phyloP scores from a whole-genome alignment of 2,329 filamentous ascomycete genomes.

The Dactylonectria estremocensis region DNA sequence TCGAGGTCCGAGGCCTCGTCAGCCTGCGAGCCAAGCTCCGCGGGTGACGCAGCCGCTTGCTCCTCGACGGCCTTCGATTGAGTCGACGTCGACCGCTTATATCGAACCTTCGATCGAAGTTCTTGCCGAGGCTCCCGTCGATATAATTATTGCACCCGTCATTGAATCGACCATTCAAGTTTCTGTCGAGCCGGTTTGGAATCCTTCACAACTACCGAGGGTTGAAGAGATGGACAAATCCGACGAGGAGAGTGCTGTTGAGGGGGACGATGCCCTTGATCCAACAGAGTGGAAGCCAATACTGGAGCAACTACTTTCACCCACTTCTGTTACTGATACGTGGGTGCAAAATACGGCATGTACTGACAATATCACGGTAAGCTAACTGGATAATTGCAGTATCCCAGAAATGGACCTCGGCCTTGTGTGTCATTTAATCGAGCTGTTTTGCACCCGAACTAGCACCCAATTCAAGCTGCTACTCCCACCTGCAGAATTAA shows the following conservation, averaged over 20 bases:
- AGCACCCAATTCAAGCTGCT: conserved; percentile 12
- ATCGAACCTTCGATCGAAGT: not conserved
- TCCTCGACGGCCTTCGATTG: not conserved
- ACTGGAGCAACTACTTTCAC: not conserved
- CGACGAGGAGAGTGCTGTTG: conserved; percentile 2
- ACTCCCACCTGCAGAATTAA: not conserved
- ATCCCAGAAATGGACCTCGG: not conserved
- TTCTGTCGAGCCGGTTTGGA: not conserved
- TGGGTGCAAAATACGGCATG: not conserved
- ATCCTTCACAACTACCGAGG: not conserved
- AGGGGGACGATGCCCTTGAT: not conserved
- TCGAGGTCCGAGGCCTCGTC: conserved; percentile 14
- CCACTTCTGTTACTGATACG: not conserved
- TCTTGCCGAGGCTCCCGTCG: not conserved
- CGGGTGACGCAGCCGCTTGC: conserved; percentile 12
- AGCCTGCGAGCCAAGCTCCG: not conserved
- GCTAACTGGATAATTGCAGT: not conserved
- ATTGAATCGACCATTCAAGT: not conserved
- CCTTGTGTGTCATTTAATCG: conserved; percentile 7
- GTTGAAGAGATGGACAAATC: conserved; percentile 14
- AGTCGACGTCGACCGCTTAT: not conserved
- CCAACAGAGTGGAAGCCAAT: conserved; percentile 5
- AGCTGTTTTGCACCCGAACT: conserved; percentile 15
- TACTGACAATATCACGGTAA: not conserved
- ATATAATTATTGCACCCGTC: not conserved